Conservation (phyloP, 2,329 filamentous ascomycete species). For the Colletotrichum neosansevieriae region DNA sequence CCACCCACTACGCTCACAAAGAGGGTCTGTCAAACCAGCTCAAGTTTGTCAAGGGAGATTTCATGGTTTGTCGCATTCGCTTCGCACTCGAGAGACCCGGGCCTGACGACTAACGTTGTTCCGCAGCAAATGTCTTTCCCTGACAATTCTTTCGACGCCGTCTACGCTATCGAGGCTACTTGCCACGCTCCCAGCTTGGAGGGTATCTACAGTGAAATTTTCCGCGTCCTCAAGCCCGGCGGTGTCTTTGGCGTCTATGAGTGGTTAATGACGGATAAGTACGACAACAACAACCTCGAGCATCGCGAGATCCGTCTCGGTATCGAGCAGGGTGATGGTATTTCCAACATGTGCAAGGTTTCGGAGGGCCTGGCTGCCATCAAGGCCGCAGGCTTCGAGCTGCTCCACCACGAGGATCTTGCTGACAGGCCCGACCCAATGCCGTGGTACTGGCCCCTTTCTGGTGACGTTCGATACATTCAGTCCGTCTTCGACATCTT, state of each 20-base stretch:
- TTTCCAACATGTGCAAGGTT: conserved; percentile 92
- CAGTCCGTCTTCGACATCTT: conserved; percentile 82
- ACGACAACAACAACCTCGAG: conserved; percentile 84
- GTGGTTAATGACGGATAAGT: conserved; percentile 97
- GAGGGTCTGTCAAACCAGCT: conserved; percentile 83
- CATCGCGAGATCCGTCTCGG: conserved; percentile 89
- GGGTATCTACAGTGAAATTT: conserved; percentile 91
- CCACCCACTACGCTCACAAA: conserved; percentile 81
- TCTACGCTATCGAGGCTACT: conserved; percentile 95
- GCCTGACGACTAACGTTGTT: not conserved
- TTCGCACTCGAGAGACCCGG: not conserved
- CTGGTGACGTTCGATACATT: conserved; percentile 87
- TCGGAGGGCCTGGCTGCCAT: conserved; percentile 84
- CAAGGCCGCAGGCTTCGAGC: conserved; percentile 83
- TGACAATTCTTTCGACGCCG: conserved; percentile 88
- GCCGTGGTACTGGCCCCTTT: conserved; percentile 95
- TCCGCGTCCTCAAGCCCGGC: conserved; percentile 92
- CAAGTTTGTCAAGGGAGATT: conserved; percentile 89
- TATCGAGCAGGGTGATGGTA: conserved; percentile 93
- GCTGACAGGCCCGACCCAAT: conserved; percentile 78
- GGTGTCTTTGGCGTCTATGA: conserved; percentile 95
- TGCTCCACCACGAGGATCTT: conserved; percentile 59
- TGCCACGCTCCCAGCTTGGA: conserved; percentile 89
- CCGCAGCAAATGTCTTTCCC: conserved; percentile 88
- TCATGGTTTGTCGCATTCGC: conserved; percentile 72